Base-by-base conservation (phyloP, 1,139 yeast genomes). In the Debaryomyces subglobosus region DNA sequence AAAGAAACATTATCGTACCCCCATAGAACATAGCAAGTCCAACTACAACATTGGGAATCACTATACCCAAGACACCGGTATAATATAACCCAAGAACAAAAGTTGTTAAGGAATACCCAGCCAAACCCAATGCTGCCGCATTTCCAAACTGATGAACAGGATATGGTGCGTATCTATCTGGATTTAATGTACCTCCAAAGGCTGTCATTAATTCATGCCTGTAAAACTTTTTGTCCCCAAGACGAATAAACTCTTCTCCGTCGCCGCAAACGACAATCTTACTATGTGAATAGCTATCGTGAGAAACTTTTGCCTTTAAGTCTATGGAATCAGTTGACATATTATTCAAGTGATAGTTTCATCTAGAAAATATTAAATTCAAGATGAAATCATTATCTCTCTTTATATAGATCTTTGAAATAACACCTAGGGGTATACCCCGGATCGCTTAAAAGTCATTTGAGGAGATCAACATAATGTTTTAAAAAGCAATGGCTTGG, bases 11-110 rank as follows among this genome's bases (percentile, higher is more conserved):
- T 21, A 69, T 71, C 3, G 65, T 54, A 16, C 80, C 80, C 3
- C 76, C 71, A 41, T 79, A 74, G 62, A 83, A 81, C 64, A 81
- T 73, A 37, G 80, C 75, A 39, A 77, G 65, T 39, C 81, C 74
- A 21, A 79, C 73, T 39, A 81, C 68, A 16, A 80, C 67, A 46
- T 79, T 76, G 20, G 78, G 74, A 24, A 73, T 70, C 4, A 74
- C 64, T 37, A 81, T 77, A 30, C 82, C 81, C 66, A 79, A 72
- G 29, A 85, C 85, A 39, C 74, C 77, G 43, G 81, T 73, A 46
- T 81, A 74, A 50, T 69, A 65, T 65, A 82, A 64, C 39, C 81
- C 77, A 43, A 79, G 61, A 12, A 61, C 61, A 53, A 69, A 66
- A 0, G 72, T 64, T 34, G 71, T 64, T 52, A 68, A 45, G 12